Percentiles rank a stretch among this genome's conserved stretches.
These are phyloP conservation scores for Trametopsis cervina DNA, from an alignment of 768 basidiomycete species.

Conservation along the genomic window DNA sequence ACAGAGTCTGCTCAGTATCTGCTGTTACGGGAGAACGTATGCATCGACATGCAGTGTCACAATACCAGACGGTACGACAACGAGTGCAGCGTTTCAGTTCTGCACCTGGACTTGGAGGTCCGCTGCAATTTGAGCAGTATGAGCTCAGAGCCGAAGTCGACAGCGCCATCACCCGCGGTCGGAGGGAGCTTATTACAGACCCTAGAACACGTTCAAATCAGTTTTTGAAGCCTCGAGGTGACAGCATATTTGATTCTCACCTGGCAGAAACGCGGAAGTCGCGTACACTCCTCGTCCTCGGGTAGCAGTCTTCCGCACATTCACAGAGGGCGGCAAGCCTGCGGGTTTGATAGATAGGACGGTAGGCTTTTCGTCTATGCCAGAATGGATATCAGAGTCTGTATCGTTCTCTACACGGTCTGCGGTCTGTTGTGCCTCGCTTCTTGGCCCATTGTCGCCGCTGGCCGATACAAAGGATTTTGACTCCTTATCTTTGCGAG, in stretches of 20 bases:
- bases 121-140: slow-evolving; percentile 67
- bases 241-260: slow-evolving; percentile 21
- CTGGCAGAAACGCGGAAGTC: slow-evolving; percentile 28
- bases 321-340: slow-evolving; percentile 34
- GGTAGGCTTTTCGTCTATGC: neutral
- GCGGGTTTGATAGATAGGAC: slow-evolving; percentile 10
- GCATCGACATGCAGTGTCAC: slow-evolving; percentile 48
- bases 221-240: neutral
- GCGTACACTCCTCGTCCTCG: slow-evolving; percentile 44
- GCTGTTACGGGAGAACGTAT: neutral
- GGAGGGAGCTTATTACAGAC: slow-evolving; percentile 43
- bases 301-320: slow-evolving; percentile 28
- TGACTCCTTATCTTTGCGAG: slow-evolving; percentile 18
- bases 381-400: no score
- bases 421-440: neutral
- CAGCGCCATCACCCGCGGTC: slow-evolving; percentile 58
- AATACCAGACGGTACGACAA: slow-evolving; percentile 72
- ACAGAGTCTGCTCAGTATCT: neutral
- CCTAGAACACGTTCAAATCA: slow-evolving; percentile 35
- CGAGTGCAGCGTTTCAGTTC: slow-evolving; percentile 64
- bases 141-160: slow-evolving; percentile 53
- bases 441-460: neutral
- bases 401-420: neutral
- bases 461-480: slow-evolving; percentile 17
- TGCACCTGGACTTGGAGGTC: slow-evolving; percentile 23